phyloP scores from a whole-genome alignment of 2,329 filamentous ascomycete species.

The Fusarium sp. region DNA sequence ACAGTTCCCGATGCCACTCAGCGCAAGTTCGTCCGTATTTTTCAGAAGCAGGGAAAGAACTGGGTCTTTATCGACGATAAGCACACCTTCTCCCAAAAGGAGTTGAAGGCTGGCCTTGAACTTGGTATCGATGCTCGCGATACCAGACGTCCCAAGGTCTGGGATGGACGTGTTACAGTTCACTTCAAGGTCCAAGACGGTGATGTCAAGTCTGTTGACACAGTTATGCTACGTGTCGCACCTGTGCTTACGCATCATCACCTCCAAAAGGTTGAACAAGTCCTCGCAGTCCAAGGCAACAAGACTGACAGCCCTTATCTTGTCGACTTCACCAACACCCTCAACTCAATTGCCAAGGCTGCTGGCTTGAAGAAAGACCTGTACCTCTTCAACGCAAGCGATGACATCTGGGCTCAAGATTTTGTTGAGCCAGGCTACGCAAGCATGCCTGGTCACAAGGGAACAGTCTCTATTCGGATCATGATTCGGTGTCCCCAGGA shows the following conservation, averaged over 20 bases:
- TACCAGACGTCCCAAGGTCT: constrained; percentile 23
- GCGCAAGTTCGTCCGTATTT: constrained; percentile 42
- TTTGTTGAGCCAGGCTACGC: constrained; percentile 54
- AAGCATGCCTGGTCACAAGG: constrained; percentile 53
- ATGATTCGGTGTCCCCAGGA: constrained; percentile 47
- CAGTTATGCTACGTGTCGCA: constrained; percentile 49
- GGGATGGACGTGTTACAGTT: constrained; percentile 44
- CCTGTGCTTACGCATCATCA: constrained; percentile 53
- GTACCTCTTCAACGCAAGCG: constrained; percentile 4
- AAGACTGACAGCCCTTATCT: not conserved
- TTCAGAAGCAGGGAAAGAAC: constrained; percentile 30
- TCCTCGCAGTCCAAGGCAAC: constrained; percentile 18
- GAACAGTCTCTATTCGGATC: constrained; percentile 47
- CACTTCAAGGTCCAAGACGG: constrained; percentile 46
- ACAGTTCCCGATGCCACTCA: constrained; percentile 8
- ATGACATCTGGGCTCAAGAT: constrained; percentile 54
- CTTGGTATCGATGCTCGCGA: constrained; percentile 52
- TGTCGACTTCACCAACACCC: not conserved
- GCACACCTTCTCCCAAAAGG: constrained; percentile 43
- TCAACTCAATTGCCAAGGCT: not conserved
- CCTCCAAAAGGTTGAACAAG: constrained; percentile 44
- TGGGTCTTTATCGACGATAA: constrained; percentile 44
- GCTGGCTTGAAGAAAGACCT: constrained; percentile 8
- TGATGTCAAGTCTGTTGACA: constrained; percentile 25
- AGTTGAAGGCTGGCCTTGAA: constrained; percentile 46